Percentiles rank a stretch among this genome's conserved stretches.
Conservation (phyloP, 306 rosid species). For the Corylus heterophylla region DNA sequence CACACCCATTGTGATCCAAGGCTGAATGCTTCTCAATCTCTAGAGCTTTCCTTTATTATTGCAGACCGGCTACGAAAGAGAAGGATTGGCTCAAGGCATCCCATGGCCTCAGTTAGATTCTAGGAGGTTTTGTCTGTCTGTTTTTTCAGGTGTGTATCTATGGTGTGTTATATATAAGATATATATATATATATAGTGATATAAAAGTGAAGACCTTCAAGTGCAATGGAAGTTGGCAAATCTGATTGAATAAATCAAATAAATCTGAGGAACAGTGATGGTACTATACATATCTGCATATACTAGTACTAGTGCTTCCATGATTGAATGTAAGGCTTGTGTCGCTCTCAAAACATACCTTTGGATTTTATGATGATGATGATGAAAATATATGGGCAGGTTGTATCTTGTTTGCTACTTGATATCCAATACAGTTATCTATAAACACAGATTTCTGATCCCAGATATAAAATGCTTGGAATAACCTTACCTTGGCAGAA, state of each 20-base stretch:
- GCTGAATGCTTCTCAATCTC: slow-evolving; percentile 45
- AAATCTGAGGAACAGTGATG: background rate
- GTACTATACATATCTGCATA: background rate
- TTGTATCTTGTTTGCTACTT: too few relatives aligned
- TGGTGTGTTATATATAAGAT: background rate
- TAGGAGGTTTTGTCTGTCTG: background rate
- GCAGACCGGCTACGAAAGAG: slow-evolving; percentile 40
- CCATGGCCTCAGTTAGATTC: background rate
- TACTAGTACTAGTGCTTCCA: background rate
- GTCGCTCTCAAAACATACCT: background rate
- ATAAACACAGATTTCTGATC: too few relatives aligned
- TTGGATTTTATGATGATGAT: background rate
- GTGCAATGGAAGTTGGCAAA: background rate
- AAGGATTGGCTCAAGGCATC: slow-evolving; percentile 19
- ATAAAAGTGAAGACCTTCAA: background rate
- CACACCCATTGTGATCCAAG: slow-evolving; percentile 45
- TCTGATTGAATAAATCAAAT: background rate
- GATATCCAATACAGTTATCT: too few relatives aligned
- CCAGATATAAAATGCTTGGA: too few relatives aligned
- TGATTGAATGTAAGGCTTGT: background rate
- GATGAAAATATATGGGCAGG: background rate
- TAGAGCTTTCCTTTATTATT: slow-evolving; percentile 42
- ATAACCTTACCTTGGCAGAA: too few relatives aligned
- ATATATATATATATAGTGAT: background rate
- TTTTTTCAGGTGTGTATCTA: background rate